Percentiles rank a stretch among this genome's conserved stretches.
Evolutionary conservation across 2,329 filamentous ascomycete species (phyloP).

Genomic region (Hawksworthiomyces lignivorus): DNA sequence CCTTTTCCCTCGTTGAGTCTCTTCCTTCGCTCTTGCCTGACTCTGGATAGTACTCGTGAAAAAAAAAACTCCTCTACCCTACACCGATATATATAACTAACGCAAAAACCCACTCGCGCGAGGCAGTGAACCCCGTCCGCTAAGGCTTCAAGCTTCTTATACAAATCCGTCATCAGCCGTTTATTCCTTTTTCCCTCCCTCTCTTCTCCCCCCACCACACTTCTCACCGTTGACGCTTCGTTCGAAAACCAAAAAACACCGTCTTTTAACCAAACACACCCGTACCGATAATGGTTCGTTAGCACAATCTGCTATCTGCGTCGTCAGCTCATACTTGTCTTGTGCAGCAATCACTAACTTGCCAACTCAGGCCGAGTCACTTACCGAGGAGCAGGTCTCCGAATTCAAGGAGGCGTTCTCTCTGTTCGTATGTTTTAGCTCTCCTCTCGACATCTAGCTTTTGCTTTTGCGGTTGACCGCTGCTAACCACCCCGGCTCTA

Average conservation of each 20-base stretch:
- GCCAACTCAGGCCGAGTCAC: constrained; percentile 75
- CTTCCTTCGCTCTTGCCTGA: too few relatives aligned
- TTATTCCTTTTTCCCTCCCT: too few relatives aligned
- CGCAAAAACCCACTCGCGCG: constrained; percentile 5
- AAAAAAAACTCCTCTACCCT: constrained; percentile 6
- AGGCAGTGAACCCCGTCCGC: constrained; percentile 4
- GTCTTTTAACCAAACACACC: neutral
- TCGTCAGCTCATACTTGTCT: neutral
- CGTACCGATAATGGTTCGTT: constrained; percentile 13
- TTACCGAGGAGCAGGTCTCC: constrained; percentile 99
- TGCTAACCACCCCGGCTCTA: constrained; percentile 5
- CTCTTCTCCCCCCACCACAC: too few relatives aligned
- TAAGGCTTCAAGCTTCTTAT: constrained; percentile 8
- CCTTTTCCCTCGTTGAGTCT: neutral
- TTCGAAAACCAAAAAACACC: too few relatives aligned
- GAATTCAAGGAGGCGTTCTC: constrained; percentile 99
- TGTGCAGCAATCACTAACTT: constrained; percentile 1
- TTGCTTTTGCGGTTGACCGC: neutral
- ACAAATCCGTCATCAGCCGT: too few relatives aligned
- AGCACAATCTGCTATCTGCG: too few relatives aligned
- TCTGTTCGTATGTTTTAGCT: constrained; percentile 74
- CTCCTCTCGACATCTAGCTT: constrained; percentile 13
- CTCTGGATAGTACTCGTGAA: too few relatives aligned
- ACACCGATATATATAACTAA: constrained; percentile 10
- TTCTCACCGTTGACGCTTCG: too few relatives aligned